Conservation (phyloP, 345 rosid genomes). For the Boechera divaricarpa region DNA sequence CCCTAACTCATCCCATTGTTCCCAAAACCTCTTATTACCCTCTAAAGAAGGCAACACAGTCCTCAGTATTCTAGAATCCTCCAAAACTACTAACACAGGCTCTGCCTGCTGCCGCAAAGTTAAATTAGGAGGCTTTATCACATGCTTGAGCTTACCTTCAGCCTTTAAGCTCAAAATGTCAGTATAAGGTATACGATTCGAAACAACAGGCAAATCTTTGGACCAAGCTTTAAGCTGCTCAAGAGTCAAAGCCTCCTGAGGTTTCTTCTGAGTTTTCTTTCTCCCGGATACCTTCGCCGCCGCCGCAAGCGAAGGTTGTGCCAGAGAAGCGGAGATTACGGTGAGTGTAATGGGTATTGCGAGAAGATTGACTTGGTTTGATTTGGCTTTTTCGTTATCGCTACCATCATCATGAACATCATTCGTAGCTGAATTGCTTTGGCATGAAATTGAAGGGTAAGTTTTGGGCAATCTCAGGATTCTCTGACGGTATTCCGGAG, state of each 20-base stretch:
- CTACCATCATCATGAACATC: slow-evolving; percentile 21
- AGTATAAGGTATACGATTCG: slow-evolving; percentile 72
- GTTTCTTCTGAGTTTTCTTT: slow-evolving; percentile 60
- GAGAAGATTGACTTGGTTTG: slow-evolving; percentile 54
- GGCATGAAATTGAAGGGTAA: slow-evolving; percentile 51
- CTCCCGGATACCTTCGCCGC: slow-evolving; percentile 56
- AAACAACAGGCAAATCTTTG: slow-evolving; percentile 67
- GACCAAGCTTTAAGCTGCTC: slow-evolving; percentile 85
- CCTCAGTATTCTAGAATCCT: slow-evolving; percentile 77
- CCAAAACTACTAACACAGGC: slow-evolving; percentile 78
- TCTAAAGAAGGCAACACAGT: slow-evolving; percentile 77
- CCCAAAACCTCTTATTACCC: slow-evolving; percentile 83
- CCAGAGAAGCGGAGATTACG: slow-evolving; percentile 62
- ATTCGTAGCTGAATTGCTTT: slow-evolving; percentile 35
- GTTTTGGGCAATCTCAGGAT: slow-evolving; percentile 31
- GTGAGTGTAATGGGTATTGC: slow-evolving; percentile 73
- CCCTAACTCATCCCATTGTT: slow-evolving; percentile 72
- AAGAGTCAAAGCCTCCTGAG: slow-evolving; percentile 62
- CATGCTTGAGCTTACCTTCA: slow-evolving; percentile 73
- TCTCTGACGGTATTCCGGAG: slow-evolving; percentile 38
- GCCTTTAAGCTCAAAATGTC: slow-evolving; percentile 62
- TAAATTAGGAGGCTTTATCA: slow-evolving; percentile 67
- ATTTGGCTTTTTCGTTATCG: slow-evolving; percentile 40
- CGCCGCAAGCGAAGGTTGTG: slow-evolving; percentile 52
- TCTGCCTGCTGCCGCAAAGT: slow-evolving; percentile 57